These are phyloP conservation scores for Populus deltoides DNA, from an alignment of 345 rosid species.

Conservation along the genomic window DNA sequence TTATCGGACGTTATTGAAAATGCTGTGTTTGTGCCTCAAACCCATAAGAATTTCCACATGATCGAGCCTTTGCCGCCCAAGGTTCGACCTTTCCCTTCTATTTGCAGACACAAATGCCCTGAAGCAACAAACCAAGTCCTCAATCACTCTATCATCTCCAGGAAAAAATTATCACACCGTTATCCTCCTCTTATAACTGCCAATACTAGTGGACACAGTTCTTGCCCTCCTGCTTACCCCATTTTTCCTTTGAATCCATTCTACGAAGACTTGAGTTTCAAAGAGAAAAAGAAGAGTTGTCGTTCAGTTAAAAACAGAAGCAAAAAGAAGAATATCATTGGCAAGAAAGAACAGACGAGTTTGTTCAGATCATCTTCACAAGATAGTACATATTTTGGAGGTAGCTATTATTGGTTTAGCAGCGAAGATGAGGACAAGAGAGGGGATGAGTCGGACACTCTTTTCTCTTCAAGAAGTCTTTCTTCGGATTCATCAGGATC, in stretches of 20 bases:
- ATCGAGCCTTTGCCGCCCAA: slow-evolving; percentile 23
- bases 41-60: slow-evolving; percentile 1
- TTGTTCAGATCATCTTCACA: slow-evolving; percentile 51
- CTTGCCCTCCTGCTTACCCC: slow-evolving; percentile 44
- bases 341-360: background rate
- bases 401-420: slow-evolving; percentile 59
- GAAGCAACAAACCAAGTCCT: slow-evolving; percentile 14
- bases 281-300: slow-evolving; percentile 31
- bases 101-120: slow-evolving; percentile 38
- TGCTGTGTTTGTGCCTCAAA: slow-evolving; percentile 31
- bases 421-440: slow-evolving; percentile 44
- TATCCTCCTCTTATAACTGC: slow-evolving; percentile 24
- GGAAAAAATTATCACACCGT: slow-evolving; percentile 25
- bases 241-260: slow-evolving; percentile 35
- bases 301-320: background rate
- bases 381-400: slow-evolving; percentile 35
- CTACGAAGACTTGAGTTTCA: slow-evolving; percentile 21
- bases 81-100: slow-evolving; percentile 37
- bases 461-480: slow-evolving; percentile 68
- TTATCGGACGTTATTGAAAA: slow-evolving; percentile 56
- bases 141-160: slow-evolving; percentile 22
- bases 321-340: slow-evolving; percentile 27
- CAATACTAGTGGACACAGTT: background rate
- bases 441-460: slow-evolving; percentile 43
- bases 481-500: slow-evolving; percentile 63